phyloP scores from a whole-genome alignment of 768 basidiomycete genomes.

The Russula olivacea region DNA sequence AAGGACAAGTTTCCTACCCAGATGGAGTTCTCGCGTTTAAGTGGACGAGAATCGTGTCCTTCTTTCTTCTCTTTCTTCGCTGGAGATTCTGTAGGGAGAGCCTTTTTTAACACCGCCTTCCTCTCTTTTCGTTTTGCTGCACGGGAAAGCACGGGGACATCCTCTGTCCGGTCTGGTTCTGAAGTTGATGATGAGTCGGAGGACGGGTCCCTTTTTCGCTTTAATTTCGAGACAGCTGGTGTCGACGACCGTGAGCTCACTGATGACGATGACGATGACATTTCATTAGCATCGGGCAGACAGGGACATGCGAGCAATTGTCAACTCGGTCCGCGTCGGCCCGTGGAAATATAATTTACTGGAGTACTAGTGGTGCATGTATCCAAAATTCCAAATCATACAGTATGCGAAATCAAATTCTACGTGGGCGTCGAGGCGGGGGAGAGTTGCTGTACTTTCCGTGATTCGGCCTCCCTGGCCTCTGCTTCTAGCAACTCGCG shows the following conservation, averaged over 20 bases:
- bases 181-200: conserved; percentile 28
- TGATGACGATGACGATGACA: neutral
- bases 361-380: neutral
- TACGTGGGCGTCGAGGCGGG: neutral
- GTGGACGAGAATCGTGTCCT: conserved; percentile 22
- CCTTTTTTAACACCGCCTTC: conserved; percentile 36
- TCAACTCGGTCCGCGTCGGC: neutral
- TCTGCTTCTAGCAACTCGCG: conserved; percentile 25
- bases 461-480: conserved; percentile 19
- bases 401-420: neutral
- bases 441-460: conserved; percentile 11
- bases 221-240: neutral
- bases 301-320: too few relatives aligned
- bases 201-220: conserved; percentile 15
- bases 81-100: conserved; percentile 29
- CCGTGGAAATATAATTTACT: neutral
- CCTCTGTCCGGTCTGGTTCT: conserved; percentile 27
- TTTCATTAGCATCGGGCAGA: neutral
- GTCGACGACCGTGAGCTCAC: neutral
- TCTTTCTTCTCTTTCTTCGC: conserved; percentile 36
- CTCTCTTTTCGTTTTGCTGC: conserved; percentile 64
- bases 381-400: neutral
- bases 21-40: conserved; percentile 74
- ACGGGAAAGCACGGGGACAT: conserved; percentile 62
- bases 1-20: conserved; percentile 96